These are phyloP conservation scores for Fistulifera pelliculosa DNA, from an alignment of 108 stramenopile species.

Conservation along the genomic window DNA sequence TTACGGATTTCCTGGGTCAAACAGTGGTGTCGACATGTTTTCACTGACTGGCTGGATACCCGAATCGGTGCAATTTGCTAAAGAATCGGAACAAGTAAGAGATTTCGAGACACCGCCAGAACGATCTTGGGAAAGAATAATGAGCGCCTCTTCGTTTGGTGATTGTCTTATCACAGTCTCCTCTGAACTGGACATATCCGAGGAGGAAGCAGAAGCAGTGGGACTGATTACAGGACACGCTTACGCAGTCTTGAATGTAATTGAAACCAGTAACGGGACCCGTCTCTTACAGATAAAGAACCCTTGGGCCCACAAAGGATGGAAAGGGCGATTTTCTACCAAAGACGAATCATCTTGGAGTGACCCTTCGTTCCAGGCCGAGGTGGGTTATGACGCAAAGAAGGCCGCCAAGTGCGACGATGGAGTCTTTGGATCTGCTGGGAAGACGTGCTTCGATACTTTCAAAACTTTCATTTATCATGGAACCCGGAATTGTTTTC, in stretches of 20 bases:
- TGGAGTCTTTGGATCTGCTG: slow-evolving; percentile 90
- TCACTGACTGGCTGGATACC: slow-evolving; percentile 93
- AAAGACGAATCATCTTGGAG: slow-evolving; percentile 41
- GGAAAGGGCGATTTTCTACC: slow-evolving; percentile 55
- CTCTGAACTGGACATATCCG: slow-evolving; percentile 24
- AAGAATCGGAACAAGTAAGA: slow-evolving; percentile 28
- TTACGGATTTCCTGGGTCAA: slow-evolving; percentile 91
- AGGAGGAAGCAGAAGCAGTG: slow-evolving; percentile 51
- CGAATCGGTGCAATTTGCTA: slow-evolving; percentile 73
- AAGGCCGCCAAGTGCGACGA: slow-evolving; percentile 51
- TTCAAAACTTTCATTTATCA: slow-evolving; percentile 57
- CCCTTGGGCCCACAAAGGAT: slow-evolving; percentile 79
- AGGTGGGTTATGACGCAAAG: slow-evolving; percentile 55
- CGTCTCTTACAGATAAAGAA: slow-evolving; percentile 83
- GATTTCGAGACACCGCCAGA: slow-evolving; percentile 68
- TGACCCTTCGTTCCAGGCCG: slow-evolving; percentile 26
- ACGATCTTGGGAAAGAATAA: slow-evolving; percentile 74
- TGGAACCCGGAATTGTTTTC: slow-evolving; percentile 70
- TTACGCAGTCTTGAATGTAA: slow-evolving; percentile 80
- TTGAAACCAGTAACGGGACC: slow-evolving; percentile 47
- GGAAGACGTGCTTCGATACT: slow-evolving; percentile 69
- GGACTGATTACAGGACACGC: slow-evolving; percentile 88
- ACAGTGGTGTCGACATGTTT: slow-evolving; percentile 83
- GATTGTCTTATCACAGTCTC: slow-evolving; percentile 86
- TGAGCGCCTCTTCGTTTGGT: slow-evolving; percentile 59